A percentile compares a stretch with the other conserved stretches of the same genome.
Evolutionary conservation across 805 yeast genomes (phyloP).

Genomic region (Candida yuanshanica): DNA sequence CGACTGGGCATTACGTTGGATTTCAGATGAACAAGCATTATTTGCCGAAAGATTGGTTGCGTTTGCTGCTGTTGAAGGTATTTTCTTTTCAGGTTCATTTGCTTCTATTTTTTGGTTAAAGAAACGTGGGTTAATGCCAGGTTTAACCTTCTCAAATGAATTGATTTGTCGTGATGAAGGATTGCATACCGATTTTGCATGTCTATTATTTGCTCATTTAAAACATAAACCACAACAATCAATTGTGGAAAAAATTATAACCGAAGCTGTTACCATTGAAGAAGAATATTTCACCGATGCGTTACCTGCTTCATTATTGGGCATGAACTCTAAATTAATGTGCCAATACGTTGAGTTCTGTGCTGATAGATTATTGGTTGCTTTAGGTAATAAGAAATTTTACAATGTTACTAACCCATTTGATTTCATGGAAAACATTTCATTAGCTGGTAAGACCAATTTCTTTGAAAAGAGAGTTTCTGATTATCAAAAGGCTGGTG

Average conservation of each 20-base stretch:
- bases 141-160: constrained; percentile 95
- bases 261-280: constrained; percentile 94
- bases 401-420: constrained; percentile 91
- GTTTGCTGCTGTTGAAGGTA: constrained; percentile 98
- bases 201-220: constrained; percentile 88
- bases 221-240: constrained; percentile 78
- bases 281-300: constrained; percentile 94
- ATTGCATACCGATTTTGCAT: constrained; percentile 97
- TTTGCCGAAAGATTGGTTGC: constrained; percentile 96
- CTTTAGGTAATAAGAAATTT: constrained; percentile 86
- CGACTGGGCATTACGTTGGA: constrained; percentile 99
- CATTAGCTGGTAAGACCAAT: constrained; percentile 97
- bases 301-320: constrained; percentile 84
- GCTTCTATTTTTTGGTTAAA: constrained; percentile 98
- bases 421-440: constrained; percentile 98
- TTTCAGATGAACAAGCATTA: constrained; percentile 76
- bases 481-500: constrained; percentile 99
- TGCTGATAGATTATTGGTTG: constrained; percentile 90
- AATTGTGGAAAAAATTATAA: constrained; percentile 79
- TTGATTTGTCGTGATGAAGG: constrained; percentile 98
- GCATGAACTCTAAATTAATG: constrained; percentile 93
- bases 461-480: constrained; percentile 98
- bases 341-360: constrained; percentile 97
- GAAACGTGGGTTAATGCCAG: constrained; percentile 99
- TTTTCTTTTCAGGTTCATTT: constrained; percentile 96